These are phyloP conservation scores for Panellus pusillus DNA, from an alignment of 768 basidiomycete genomes.

Conservation along the genomic window DNA sequence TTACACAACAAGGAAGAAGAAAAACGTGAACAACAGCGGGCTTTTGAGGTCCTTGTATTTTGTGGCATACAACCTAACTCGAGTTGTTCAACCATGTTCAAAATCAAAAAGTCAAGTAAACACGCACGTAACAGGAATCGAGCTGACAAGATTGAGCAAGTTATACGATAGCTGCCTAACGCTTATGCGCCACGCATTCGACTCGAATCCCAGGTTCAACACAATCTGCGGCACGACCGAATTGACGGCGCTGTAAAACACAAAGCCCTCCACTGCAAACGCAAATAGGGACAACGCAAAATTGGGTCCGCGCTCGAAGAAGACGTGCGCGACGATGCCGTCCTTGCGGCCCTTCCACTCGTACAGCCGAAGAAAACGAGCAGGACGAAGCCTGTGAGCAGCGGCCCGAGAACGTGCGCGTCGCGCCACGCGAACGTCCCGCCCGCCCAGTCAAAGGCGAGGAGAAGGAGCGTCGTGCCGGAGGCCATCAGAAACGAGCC, in stretches of 20 bases:
- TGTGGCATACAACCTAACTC: constrained; percentile 16
- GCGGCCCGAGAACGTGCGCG: constrained; percentile 17
- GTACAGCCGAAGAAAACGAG: constrained; percentile 18
- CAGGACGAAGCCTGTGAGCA: constrained; percentile 13
- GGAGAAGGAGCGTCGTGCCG: constrained; percentile 19
- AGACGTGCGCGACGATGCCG: constrained; percentile 22
- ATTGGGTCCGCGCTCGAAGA: constrained; percentile 22
- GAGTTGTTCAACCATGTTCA: neutral
- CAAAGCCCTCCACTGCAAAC: constrained; percentile 21
- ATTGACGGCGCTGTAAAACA: constrained; percentile 23
- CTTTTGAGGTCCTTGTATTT: constrained; percentile 23
- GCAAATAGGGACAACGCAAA: constrained; percentile 19
- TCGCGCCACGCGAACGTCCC: constrained; percentile 18
- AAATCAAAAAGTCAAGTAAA: neutral
- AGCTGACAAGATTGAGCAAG: constrained; percentile 9
- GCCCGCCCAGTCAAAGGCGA: constrained; percentile 22
- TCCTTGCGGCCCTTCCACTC: constrained; percentile 21
- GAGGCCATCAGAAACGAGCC: constrained; percentile 16
- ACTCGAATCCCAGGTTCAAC: constrained; percentile 19
- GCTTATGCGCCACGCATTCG: constrained; percentile 22
- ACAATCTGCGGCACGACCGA: constrained; percentile 20
- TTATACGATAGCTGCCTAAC: constrained; percentile 21
- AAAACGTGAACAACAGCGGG: constrained; percentile 19
- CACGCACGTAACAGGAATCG: constrained; percentile 20
- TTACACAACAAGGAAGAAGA: constrained; percentile 21